Percentiles rank a stretch among this genome's conserved stretches.
Conservation (phyloP, 2,329 filamentous ascomycete genomes). For the Fusarium praegraminearum region DNA sequence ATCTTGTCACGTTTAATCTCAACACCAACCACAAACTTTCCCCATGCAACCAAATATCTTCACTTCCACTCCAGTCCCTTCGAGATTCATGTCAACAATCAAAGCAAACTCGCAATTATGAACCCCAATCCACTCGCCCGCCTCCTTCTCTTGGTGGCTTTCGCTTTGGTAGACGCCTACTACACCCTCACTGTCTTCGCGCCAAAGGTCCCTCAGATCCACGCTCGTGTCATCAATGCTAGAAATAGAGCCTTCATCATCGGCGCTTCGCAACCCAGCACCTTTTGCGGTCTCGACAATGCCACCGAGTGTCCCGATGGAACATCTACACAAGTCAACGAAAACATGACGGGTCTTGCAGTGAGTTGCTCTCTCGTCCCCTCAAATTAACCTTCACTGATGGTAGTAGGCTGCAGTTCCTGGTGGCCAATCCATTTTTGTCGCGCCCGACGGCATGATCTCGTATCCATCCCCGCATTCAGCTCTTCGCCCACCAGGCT, state of each 20-base stretch:
- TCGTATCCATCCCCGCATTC: conserved; percentile 69
- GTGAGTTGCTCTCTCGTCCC: conserved; percentile 17
- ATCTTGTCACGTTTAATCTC: neutral
- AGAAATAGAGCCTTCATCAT: conserved; percentile 46
- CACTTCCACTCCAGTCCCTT: too few species aligned
- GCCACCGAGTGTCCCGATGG: conserved; percentile 45
- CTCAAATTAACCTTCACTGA: fast-evolving
- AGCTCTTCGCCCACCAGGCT: conserved; percentile 61
- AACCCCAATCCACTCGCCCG: conserved; percentile 5
- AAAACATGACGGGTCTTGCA: conserved; percentile 47
- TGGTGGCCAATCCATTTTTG: conserved; percentile 72
- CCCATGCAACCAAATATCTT: neutral
- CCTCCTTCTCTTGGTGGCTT: neutral
- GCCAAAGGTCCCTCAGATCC: conserved; percentile 38
- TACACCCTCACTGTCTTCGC: conserved; percentile 47
- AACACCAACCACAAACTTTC: neutral
- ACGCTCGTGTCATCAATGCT: conserved; percentile 48
- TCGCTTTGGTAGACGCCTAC: conserved; percentile 28
- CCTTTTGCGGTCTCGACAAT: conserved; percentile 42
- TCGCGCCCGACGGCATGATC: conserved; percentile 65
- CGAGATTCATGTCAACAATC: neutral
- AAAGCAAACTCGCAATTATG: conserved; percentile 18
- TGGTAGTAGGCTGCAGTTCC: conserved; percentile 63
- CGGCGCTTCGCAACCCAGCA: conserved; percentile 45
- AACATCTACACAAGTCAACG: conserved; percentile 45